Conservation (phyloP, 108 stramenopile genomes). For the Ochromonas danica region DNA sequence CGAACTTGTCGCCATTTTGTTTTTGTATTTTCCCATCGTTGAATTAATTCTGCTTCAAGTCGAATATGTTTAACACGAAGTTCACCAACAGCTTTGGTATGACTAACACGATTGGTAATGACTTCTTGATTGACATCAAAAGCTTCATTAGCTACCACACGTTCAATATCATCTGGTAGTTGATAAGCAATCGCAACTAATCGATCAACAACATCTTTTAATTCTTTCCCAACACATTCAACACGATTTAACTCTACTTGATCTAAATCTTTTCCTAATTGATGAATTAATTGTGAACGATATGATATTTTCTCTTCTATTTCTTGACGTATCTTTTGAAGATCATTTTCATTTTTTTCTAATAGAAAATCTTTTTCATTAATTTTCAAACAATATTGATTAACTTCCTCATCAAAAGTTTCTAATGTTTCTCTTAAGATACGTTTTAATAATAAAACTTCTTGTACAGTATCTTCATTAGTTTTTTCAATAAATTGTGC, state of each 20-base stretch:
- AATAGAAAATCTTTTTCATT: not conserved
- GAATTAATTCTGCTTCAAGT: slow-evolving; percentile 34
- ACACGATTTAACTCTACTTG: slow-evolving; percentile 43
- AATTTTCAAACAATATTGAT: not conserved
- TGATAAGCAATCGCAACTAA: slow-evolving; percentile 47
- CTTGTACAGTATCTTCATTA: slow-evolving; percentile 20
- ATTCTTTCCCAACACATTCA: slow-evolving; percentile 37
- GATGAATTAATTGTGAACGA: slow-evolving; percentile 31
- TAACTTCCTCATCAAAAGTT: not conserved
- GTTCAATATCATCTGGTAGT: slow-evolving; percentile 58
- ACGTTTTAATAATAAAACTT: not conserved
- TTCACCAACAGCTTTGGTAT: slow-evolving; percentile 43
- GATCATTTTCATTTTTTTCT: not conserved
- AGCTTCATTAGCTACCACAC: slow-evolving; percentile 50
- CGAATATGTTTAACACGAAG: slow-evolving; percentile 44
- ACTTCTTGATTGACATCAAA: slow-evolving; percentile 49
- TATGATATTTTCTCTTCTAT: slow-evolving; percentile 38
- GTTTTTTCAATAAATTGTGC: not conserved
- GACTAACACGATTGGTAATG: slow-evolving; percentile 45
- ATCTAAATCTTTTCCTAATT: slow-evolving; percentile 45
- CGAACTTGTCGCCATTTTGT: slow-evolving; percentile 50
- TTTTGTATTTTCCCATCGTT: slow-evolving; percentile 43
- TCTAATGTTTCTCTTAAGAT: not conserved
- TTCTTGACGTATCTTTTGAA: slow-evolving; percentile 36
- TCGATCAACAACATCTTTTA: slow-evolving; percentile 51